Conservation (phyloP, 148 eudicot species). For the Dianthus caryophyllus region DNA sequence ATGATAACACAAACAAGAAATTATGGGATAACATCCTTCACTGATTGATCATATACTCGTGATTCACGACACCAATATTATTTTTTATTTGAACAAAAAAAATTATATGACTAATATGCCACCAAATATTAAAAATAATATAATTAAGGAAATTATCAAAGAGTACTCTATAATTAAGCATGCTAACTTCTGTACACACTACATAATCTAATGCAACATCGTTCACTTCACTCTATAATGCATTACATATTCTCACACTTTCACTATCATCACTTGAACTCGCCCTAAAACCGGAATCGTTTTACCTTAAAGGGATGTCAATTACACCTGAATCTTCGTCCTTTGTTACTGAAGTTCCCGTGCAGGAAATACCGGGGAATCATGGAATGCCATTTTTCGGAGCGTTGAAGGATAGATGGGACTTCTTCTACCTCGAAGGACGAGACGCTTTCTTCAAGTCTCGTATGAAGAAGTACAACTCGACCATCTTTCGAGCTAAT, state of each 20-base stretch:
- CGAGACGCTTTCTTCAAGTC: constrained; percentile 43
- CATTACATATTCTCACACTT: not conserved
- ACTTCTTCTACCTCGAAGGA: constrained; percentile 56
- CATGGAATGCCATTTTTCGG: constrained; percentile 40
- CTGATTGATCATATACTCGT: not conserved
- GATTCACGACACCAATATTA: not conserved
- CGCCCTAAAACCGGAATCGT: not conserved
- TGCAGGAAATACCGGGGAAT: constrained; percentile 38
- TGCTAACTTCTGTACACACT: not conserved
- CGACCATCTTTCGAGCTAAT: constrained; percentile 58
- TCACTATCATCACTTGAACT: not conserved
- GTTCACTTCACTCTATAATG: not conserved
- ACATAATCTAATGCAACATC: no score
- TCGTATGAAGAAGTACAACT: constrained; percentile 43
- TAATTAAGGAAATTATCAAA: not conserved
- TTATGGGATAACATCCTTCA: not conserved
- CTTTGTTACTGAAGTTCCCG: constrained; percentile 14
- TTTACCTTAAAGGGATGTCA: not conserved
- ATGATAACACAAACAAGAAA: no score
- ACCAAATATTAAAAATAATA: not conserved
- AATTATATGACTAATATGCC: not conserved
- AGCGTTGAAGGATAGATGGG: constrained; percentile 36
- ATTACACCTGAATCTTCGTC: not conserved
- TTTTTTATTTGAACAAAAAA: not conserved
- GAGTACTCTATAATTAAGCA: not conserved